Percentiles rank a stretch among this genome's conserved stretches.
These are phyloP conservation scores for Trichosporon sp. DNA, from an alignment of 1,284 basidiomycete species.

Conservation along the genomic window DNA sequence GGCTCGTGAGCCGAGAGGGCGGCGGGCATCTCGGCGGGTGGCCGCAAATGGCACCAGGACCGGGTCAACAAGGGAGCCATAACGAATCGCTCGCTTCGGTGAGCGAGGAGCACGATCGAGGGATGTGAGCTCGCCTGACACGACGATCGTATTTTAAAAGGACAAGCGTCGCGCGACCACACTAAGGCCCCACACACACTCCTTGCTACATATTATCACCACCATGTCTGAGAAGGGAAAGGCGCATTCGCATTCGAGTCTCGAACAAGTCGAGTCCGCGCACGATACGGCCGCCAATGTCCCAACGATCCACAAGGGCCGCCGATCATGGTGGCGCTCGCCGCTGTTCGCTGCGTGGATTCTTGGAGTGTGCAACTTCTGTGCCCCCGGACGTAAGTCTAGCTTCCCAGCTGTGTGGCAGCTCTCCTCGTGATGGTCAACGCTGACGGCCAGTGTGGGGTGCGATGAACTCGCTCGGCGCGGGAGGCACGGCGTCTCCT, in stretches of 20 bases:
- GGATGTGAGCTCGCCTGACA: no score
- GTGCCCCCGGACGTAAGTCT: constrained; percentile 28
- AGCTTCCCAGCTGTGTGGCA: background rate
- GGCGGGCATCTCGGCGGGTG: no score
- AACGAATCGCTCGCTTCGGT: background rate
- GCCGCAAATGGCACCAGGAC: no score
- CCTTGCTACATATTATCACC: background rate
- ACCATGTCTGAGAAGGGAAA: background rate
- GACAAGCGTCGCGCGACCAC: background rate
- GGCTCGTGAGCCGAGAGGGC: no score
- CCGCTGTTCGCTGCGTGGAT: constrained; percentile 22
- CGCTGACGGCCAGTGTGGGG: constrained; percentile 37
- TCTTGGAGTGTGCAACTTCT: constrained; percentile 35
- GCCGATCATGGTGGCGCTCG: constrained; percentile 21
- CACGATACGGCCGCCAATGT: background rate
- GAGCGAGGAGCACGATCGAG: background rate
- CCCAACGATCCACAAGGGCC: background rate
- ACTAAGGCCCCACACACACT: background rate
- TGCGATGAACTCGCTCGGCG: constrained; percentile 50
- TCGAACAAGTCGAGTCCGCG: background rate
- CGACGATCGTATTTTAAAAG: background rate
- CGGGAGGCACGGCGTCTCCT: constrained; percentile 44
- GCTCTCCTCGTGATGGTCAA: background rate
- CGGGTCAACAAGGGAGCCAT: background rate
- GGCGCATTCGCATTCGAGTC: background rate